These are phyloP conservation scores for Teratosphaeria epicoccoides DNA, from an alignment of 2,329 filamentous ascomycete species.

Conservation along the genomic window DNA sequence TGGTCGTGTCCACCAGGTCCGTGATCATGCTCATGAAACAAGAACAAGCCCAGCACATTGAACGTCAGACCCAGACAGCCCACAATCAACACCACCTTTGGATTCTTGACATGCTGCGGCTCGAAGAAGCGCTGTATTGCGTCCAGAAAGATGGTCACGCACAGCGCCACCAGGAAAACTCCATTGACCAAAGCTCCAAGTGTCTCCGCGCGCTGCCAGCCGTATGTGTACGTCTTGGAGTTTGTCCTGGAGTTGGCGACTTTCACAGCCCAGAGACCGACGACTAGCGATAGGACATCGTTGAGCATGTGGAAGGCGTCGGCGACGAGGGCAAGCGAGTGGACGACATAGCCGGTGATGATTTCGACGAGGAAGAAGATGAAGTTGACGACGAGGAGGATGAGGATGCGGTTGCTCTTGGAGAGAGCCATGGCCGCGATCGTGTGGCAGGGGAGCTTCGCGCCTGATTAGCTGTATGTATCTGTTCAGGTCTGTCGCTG, in stretches of 20 bases:
- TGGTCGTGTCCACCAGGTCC: conserved; percentile 49
- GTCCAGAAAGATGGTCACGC: conserved; percentile 91
- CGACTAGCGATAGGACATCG: conserved; percentile 87
- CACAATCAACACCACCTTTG: conserved; percentile 78
- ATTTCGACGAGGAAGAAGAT: conserved; percentile 87
- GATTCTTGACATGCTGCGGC: conserved; percentile 75
- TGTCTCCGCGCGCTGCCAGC: conserved; percentile 95
- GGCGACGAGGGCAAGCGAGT: conserved; percentile 85
- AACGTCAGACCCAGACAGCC: conserved; percentile 76
- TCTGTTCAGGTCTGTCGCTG: too few relatives aligned
- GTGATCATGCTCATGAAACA: conserved; percentile 91
- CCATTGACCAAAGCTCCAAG: conserved; percentile 94
- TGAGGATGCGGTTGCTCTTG: conserved; percentile 82
- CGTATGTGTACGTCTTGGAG: conserved; percentile 90
- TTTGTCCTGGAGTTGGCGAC: conserved; percentile 69
- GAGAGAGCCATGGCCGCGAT: conserved; percentile 63
- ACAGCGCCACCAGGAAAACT: conserved; percentile 92
- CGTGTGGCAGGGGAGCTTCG: too few relatives aligned
- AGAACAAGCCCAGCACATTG: conserved; percentile 77
- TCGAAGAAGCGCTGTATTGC: conserved; percentile 87
- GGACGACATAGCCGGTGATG: conserved; percentile 71
- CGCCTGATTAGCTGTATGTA: too few relatives aligned
- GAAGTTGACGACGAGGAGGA: conserved; percentile 83
- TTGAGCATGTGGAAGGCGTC: conserved; percentile 99
- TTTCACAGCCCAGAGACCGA: conserved; percentile 90